Evolutionary conservation across 2,329 filamentous ascomycete species (phyloP).

Genomic region (Teratosphaeria viscida): DNA sequence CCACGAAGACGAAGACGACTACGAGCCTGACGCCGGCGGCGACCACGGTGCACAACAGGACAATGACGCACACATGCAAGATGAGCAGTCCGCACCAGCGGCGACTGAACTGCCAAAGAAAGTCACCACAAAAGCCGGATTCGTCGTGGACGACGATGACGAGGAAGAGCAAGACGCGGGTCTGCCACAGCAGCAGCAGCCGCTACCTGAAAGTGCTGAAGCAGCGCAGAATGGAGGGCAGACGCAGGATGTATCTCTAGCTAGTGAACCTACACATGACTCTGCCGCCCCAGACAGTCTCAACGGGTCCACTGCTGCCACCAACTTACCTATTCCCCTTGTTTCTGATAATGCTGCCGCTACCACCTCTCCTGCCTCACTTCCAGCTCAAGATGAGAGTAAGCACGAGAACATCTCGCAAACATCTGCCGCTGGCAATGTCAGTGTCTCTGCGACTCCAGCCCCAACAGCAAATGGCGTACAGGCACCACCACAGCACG

Average conservation of each 20-base stretch:
- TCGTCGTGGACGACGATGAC: slow-evolving; percentile 53
- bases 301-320: slow-evolving; percentile 24
- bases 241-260: slow-evolving; percentile 48
- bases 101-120: slow-evolving; percentile 24
- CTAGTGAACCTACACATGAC: slow-evolving; percentile 34
- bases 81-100: slow-evolving; percentile 1
- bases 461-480: slow-evolving; percentile 2
- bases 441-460: slow-evolving; percentile 1
- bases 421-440: slow-evolving; percentile 28
- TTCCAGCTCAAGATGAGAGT: slow-evolving; percentile 22
- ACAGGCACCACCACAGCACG: slow-evolving; percentile 1
- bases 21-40: slow-evolving; percentile 24
- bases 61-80: slow-evolving; percentile 31
- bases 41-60: slow-evolving; percentile 23
- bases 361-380: slow-evolving; percentile 22
- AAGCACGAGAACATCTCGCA: slow-evolving; percentile 32
- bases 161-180: slow-evolving; percentile 36
- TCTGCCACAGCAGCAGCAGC: slow-evolving; percentile 17
- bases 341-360: slow-evolving; percentile 17
- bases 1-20: slow-evolving; percentile 20
- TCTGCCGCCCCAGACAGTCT: slow-evolving; percentile 23
- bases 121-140: slow-evolving; percentile 48
- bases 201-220: slow-evolving; percentile 17
- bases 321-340: slow-evolving; percentile 11
- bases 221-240: slow-evolving; percentile 17